Conservation (phyloP, 2,329 filamentous ascomycete species). For the Simplicillium aogashimaense region DNA sequence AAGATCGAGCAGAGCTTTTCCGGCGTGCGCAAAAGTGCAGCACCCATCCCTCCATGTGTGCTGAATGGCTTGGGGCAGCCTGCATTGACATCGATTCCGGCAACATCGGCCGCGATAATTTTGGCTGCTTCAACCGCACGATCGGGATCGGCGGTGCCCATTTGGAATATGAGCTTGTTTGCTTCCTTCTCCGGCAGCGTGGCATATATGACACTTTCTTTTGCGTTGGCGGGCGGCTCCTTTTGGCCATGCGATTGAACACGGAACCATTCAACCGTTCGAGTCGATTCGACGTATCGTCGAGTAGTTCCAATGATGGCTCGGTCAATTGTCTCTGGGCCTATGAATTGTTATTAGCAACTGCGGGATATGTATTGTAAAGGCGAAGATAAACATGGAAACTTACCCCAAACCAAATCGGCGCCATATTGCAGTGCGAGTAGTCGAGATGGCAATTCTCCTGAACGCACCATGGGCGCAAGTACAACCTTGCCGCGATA, state of each 20-base stretch:
- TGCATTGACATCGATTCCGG: slow-evolving; percentile 92
- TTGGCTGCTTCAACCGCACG: slow-evolving; percentile 76
- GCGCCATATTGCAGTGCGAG: slow-evolving; percentile 89
- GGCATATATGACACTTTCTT: slow-evolving; percentile 70
- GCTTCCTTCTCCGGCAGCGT: slow-evolving; percentile 71
- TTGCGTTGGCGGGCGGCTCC: slow-evolving; percentile 40
- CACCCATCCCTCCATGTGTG: slow-evolving; percentile 89
- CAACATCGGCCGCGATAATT: slow-evolving; percentile 77
- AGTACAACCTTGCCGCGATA: slow-evolving; percentile 91
- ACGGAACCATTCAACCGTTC: slow-evolving; percentile 78
- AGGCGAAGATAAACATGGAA: background rate
- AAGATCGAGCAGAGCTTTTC: slow-evolving; percentile 79
- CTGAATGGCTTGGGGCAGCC: slow-evolving; percentile 98
- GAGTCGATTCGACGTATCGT: slow-evolving; percentile 63
- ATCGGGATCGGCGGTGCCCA: slow-evolving; percentile 77
- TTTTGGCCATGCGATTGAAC: slow-evolving; percentile 60
- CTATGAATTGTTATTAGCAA: slow-evolving; percentile 25
- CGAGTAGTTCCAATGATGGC: slow-evolving; percentile 82
- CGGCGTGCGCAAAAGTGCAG: slow-evolving; percentile 75
- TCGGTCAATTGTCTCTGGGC: slow-evolving; percentile 88
- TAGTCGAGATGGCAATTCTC: slow-evolving; percentile 83
- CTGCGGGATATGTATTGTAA: background rate
- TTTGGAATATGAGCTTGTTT: slow-evolving; percentile 74
- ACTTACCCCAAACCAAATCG: slow-evolving; percentile 86
- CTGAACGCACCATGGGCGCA: slow-evolving; percentile 96